Conservation (phyloP, 495 filamentous ascomycete species). For the Lophiostoma macrostomum region DNA sequence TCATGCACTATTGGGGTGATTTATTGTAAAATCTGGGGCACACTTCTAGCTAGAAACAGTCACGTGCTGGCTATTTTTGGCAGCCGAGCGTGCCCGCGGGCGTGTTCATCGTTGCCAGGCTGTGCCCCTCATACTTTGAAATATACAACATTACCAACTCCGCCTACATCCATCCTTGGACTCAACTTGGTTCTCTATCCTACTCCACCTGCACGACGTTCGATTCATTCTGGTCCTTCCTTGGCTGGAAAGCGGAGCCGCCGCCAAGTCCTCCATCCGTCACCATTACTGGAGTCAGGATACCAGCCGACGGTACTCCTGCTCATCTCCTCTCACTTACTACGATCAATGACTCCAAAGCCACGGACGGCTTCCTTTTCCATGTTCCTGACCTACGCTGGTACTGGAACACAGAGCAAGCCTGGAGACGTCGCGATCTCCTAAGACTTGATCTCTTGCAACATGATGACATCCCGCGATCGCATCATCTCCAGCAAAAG, state of each 20-base stretch:
- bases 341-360: background rate
- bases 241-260: slow-evolving; percentile 8
- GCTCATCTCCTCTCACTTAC: slow-evolving; percentile 13
- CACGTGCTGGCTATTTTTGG: too few relatives aligned
- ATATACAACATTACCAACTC: too few relatives aligned
- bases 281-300: slow-evolving; percentile 10
- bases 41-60: too few relatives aligned
- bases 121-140: too few relatives aligned
- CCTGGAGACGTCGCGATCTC: background rate
- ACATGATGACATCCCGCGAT: slow-evolving; percentile 4
- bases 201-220: too few relatives aligned
- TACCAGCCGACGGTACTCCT: slow-evolving; percentile 13
- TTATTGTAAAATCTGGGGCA: too few relatives aligned
- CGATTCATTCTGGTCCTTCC: slow-evolving; percentile 4
- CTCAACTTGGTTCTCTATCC: too few relatives aligned
- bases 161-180: too few relatives aligned
- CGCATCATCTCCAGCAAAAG: background rate
- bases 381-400: slow-evolving; percentile 15
- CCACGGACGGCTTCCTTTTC: slow-evolving; percentile 11
- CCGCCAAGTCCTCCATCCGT: slow-evolving; percentile 8
- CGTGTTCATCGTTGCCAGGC: too few relatives aligned
- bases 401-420: slow-evolving; percentile 9
- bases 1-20: too few relatives aligned
- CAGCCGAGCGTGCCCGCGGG: too few relatives aligned
- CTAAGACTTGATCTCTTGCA: slow-evolving; percentile 1